These are phyloP conservation scores for Bathelium albidoporum DNA, from an alignment of 495 filamentous ascomycete species.

Conservation along the genomic window DNA sequence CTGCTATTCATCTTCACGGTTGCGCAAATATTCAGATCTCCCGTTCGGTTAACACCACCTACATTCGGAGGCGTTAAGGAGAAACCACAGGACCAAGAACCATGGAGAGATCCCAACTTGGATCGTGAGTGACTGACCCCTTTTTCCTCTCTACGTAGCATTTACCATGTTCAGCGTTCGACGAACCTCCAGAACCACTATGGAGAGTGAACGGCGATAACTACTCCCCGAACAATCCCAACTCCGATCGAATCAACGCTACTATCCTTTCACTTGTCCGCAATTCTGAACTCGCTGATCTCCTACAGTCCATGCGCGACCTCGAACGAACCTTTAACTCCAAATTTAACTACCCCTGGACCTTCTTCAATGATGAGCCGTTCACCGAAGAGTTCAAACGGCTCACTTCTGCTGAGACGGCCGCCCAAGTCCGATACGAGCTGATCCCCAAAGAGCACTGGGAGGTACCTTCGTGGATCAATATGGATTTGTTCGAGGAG, in stretches of 20 bases:
- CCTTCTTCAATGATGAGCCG: conserved; percentile 92
- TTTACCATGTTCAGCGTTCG: conserved; percentile 49
- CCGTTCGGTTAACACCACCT: conserved; percentile 26
- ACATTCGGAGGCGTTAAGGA: conserved; percentile 33
- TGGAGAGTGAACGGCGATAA: conserved; percentile 52
- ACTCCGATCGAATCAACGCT: conserved; percentile 79
- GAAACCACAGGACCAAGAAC: conserved; percentile 38
- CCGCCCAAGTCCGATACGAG: conserved; percentile 77
- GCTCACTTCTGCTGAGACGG: conserved; percentile 64
- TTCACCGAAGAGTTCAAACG: conserved; percentile 90
- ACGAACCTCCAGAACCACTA: conserved; percentile 68
- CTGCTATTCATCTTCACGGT: conserved; percentile 64
- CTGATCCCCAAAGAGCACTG: conserved; percentile 89
- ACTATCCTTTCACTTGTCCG: conserved; percentile 89
- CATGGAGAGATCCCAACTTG: conserved; percentile 67
- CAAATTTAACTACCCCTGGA: conserved; percentile 99
- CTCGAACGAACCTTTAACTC: conserved; percentile 92
- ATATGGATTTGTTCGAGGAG: conserved; percentile 72
- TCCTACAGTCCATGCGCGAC: conserved; percentile 80
- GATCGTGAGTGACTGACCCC: conserved; percentile 53
- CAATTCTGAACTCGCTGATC: conserved; percentile 74
- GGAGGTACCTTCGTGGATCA: conserved; percentile 87
- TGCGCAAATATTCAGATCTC: conserved; percentile 53
- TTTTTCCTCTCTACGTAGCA: background rate
- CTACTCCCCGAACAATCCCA: conserved; percentile 61